These are phyloP conservation scores for Tetrahymena borealis DNA, from an alignment of 73 alveolate species.

Conservation along the genomic window DNA sequence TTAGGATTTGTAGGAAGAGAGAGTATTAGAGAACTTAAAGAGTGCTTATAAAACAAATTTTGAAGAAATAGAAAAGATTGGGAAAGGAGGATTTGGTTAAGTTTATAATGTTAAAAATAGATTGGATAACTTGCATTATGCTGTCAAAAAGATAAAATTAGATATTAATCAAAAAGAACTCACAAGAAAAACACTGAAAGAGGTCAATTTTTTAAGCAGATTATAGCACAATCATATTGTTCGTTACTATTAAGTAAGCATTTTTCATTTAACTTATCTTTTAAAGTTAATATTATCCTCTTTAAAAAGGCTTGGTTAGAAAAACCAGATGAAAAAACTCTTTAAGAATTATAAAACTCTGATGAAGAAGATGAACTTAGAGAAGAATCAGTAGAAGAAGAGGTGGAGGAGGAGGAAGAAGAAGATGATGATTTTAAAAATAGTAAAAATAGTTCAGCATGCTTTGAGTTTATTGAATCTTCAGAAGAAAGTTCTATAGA, in stretches of 20 bases:
- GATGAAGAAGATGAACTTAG: neutral
- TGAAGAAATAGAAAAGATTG: slow-evolving; percentile 25
- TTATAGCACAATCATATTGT: slow-evolving; percentile 46
- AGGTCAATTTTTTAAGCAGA: slow-evolving; percentile 42
- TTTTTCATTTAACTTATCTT: neutral
- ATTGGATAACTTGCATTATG: slow-evolving; percentile 44
- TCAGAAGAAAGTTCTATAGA: neutral
- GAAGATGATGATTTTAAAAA: neutral
- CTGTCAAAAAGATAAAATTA: slow-evolving; percentile 33
- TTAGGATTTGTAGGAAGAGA: neutral
- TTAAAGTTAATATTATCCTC: neutral
- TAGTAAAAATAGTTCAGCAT: slow-evolving; percentile 8
- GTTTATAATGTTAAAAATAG: slow-evolving; percentile 45
- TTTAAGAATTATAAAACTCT: slow-evolving; percentile 22
- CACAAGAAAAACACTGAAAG: slow-evolving; percentile 29
- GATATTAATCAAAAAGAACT: slow-evolving; percentile 19
- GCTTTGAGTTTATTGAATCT: slow-evolving; percentile 5
- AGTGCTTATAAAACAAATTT: slow-evolving; percentile 11
- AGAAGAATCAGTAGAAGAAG: slow-evolving; percentile 16
- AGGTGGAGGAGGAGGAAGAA: neutral
- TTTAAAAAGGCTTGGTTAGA: slow-evolving; percentile 27
- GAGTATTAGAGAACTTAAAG: neutral
- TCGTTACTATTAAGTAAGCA: slow-evolving; percentile 39
- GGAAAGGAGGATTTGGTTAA: slow-evolving; percentile 52
- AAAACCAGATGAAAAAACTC: slow-evolving; percentile 4